These are phyloP conservation scores for Lentinula aciculospora DNA, from an alignment of 768 basidiomycete species.

Conservation along the genomic window DNA sequence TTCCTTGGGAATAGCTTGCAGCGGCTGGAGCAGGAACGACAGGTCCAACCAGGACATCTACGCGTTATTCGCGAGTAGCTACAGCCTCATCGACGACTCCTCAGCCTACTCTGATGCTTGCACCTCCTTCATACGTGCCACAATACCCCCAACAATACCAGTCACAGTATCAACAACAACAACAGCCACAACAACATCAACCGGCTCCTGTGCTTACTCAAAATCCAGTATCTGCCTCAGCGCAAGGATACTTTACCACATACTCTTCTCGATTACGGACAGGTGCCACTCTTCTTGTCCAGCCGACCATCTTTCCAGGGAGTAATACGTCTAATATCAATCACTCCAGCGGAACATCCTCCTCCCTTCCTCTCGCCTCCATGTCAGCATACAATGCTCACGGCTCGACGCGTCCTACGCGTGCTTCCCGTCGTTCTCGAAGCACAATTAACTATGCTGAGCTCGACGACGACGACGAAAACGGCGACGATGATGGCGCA, in stretches of 20 bases:
- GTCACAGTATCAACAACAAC: background rate
- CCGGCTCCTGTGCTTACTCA: background rate
- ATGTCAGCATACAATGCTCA: constrained; percentile 25
- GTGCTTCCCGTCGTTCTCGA: constrained; percentile 50
- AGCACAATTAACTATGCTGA: constrained; percentile 75
- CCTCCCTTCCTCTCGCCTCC: constrained; percentile 23
- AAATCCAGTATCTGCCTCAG: constrained; percentile 44
- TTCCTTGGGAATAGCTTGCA: background rate
- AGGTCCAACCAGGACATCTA: background rate
- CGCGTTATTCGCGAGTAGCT: background rate
- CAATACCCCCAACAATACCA: background rate
- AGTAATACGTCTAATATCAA: constrained; percentile 19
- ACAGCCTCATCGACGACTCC: background rate
- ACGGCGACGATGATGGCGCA: constrained; percentile 74
- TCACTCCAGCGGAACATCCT: background rate
- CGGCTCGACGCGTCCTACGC: constrained; percentile 12
- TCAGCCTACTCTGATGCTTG: background rate
- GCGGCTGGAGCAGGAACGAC: background rate
- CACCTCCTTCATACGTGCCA: background rate
- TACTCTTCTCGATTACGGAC: constrained; percentile 90
- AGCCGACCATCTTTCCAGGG: constrained; percentile 56
- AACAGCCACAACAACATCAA: background rate
- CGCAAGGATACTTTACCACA: constrained; percentile 74
- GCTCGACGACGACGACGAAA: constrained; percentile 72
- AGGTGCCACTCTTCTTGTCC: constrained; percentile 84